These are phyloP conservation scores for Dissophora globulifera DNA, from an alignment of 192 early-diverging fungal species.

Conservation along the genomic window DNA sequence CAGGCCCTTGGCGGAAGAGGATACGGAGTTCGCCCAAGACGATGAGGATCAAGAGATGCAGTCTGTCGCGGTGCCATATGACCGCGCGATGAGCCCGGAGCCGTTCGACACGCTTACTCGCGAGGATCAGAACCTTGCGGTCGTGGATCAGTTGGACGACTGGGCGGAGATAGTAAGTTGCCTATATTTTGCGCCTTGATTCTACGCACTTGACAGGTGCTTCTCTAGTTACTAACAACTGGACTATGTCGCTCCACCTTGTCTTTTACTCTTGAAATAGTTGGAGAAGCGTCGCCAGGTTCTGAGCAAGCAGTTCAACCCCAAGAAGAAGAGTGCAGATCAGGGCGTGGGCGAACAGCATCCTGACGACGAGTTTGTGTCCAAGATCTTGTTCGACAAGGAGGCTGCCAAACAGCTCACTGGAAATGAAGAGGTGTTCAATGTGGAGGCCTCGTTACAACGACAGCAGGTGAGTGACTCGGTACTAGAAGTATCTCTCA, in stretches of 20 bases:
- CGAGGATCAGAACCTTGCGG: conserved; percentile 65
- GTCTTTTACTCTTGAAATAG: no score
- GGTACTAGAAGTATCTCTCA: no score
- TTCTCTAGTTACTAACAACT: no score
- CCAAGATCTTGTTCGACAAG: conserved; percentile 71
- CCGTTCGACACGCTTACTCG: conserved; percentile 57
- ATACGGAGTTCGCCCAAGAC: conserved; percentile 55
- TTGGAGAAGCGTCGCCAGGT: conserved; percentile 64
- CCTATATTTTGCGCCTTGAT: background rate
- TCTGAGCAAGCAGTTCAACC: conserved; percentile 64
- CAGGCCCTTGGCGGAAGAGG: conserved; percentile 50
- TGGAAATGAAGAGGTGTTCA: conserved; percentile 83
- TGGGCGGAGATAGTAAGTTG: conserved; percentile 66
- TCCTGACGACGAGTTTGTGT: conserved; percentile 53
- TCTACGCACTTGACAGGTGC: no score
- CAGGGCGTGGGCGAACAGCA: conserved; percentile 42
- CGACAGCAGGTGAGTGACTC: conserved; percentile 56
- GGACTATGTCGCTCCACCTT: no score
- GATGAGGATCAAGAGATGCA: conserved; percentile 56
- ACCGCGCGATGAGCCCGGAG: conserved; percentile 71
- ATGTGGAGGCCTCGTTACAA: conserved; percentile 75
- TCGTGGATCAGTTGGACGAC: conserved; percentile 72
- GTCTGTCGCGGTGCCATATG: conserved; percentile 60
- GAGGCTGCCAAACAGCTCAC: conserved; percentile 81
- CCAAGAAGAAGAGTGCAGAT: conserved; percentile 53